Evolutionary conservation across 2,329 filamentous ascomycete species (phyloP), one percentile per base, ranked within the genome.

Genomic region (Bimuria novae-zelandiae): DNA sequence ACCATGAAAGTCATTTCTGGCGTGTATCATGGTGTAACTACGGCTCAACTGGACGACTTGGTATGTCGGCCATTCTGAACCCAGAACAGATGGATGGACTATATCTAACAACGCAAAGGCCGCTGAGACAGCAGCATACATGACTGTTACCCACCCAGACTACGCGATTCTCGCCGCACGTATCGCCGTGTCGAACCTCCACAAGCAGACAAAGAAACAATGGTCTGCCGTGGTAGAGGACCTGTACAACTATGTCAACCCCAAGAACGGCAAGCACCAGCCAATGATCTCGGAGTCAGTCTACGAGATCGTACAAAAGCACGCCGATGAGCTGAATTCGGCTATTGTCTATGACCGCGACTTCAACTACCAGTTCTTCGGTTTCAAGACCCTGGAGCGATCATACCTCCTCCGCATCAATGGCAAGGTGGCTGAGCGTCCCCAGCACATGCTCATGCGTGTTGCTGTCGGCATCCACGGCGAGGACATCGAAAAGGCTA

Each of bases 121-220:
- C 72, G 94, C 94, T 68, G 94, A 99, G 81, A 99, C 94, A 68
- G 94, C 94, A 68, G 94, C 94, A 53, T 99, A 99, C 82, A 99
- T 99, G 94, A 99, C 94, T 56, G 93, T 97, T 67, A 99, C 93
- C 59, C 94, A 99, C 76, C 94, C 94, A 69, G 94, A 99, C 80
- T 99, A 99, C 76, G 94, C 94, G 75, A 95, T 97, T 74, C 91
- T 99, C 54, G 94, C 94, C 61, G 94, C 94, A 63, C 92, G 94
- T 79, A 97, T 99, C 73, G 94, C 94, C 65, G 94, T 99, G 50
- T 99, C 94, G 71, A 99, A 99, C 81, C 89, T 99, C 55, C 94
- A 99, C 87, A 99, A 99, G 81, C 94, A 99, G 84, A 99, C 94
- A 61, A 97, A 97, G 85, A 99, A 99, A 84, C 93, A 97, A 75